A percentile compares a stretch with the other conserved stretches of the same genome.
Conservation (phyloP, 768 basidiomycete genomes). For the Russula griseocarnosa region DNA sequence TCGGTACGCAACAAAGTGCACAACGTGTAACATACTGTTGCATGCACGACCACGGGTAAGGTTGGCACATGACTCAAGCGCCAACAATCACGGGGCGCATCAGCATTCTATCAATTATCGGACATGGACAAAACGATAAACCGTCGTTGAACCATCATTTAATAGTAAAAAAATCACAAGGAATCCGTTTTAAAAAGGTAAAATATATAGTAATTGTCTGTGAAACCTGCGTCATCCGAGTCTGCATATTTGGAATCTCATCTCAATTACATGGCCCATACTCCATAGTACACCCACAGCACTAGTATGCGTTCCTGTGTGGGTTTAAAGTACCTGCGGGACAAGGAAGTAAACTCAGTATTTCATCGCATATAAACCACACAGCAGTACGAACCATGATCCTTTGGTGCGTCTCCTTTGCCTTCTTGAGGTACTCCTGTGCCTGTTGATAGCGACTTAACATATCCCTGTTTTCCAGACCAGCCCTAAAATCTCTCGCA, state of each 20-base stretch:
- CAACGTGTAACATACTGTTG: too few relatives aligned
- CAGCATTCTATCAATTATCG: too few relatives aligned
- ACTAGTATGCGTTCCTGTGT: neutral
- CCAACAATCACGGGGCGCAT: too few relatives aligned
- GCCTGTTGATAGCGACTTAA: neutral
- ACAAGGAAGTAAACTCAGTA: neutral
- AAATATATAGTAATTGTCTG: neutral
- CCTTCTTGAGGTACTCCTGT: conserved; percentile 11
- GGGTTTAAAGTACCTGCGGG: neutral
- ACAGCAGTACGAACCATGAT: conserved; percentile 6
- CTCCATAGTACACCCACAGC: neutral
- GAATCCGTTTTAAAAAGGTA: neutral
- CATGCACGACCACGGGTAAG: too few relatives aligned
- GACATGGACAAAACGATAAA: too few relatives aligned
- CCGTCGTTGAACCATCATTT: neutral
- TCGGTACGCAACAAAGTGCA: too few relatives aligned
- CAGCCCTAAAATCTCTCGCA: conserved; percentile 2
- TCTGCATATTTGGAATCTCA: neutral
- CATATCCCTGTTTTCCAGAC: conserved; percentile 2
- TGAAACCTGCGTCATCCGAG: neutral
- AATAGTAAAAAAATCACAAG: neutral
- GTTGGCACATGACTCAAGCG: too few relatives aligned
- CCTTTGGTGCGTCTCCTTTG: conserved; percentile 3
- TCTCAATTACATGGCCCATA: neutral
- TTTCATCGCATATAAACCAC: neutral